Percentiles rank a stretch among this genome's conserved stretches.
Evolutionary conservation across 2,329 filamentous ascomycete genomes (phyloP).

Genomic region (Helotiales sp.): DNA sequence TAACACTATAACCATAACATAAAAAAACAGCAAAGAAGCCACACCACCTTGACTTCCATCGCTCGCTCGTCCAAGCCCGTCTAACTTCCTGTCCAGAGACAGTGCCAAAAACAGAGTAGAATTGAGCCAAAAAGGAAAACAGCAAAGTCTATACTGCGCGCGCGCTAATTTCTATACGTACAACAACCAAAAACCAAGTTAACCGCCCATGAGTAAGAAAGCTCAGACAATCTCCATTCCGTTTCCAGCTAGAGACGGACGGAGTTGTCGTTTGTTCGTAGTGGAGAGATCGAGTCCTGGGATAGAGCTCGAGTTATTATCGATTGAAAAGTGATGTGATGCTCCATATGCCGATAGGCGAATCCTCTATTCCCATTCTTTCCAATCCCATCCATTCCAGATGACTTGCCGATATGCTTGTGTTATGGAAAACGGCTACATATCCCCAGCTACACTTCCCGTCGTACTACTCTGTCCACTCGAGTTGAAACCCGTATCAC

Average conservation of each 20-base stretch:
- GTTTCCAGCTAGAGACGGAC: too few relatives aligned
- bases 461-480: conserved; percentile 77
- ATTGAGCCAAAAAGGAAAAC: conserved; percentile 10
- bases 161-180: conserved; percentile 26
- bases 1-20: not conserved
- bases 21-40: not conserved
- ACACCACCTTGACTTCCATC: not conserved
- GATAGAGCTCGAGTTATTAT: not conserved
- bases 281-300: not conserved
- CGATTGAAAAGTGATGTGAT: not conserved
- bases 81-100: not conserved
- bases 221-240: not conserved
- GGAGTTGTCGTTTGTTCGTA: not conserved
- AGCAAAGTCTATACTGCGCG: conserved; percentile 28
- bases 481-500: conserved; percentile 56
- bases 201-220: not conserved
- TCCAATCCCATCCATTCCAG: conserved; percentile 1
- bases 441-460: conserved; percentile 71
- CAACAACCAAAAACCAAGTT: conserved; percentile 8
- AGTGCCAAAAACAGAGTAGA: not conserved
- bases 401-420: not conserved
- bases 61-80: too few relatives aligned
- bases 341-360: conserved; percentile 14
- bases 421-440: not conserved
- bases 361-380: conserved; percentile 9